Evolutionary conservation across 1,139 yeast species (phyloP), one percentile per base, ranked within the genome.

Genomic region (Pichia sp.): DNA sequence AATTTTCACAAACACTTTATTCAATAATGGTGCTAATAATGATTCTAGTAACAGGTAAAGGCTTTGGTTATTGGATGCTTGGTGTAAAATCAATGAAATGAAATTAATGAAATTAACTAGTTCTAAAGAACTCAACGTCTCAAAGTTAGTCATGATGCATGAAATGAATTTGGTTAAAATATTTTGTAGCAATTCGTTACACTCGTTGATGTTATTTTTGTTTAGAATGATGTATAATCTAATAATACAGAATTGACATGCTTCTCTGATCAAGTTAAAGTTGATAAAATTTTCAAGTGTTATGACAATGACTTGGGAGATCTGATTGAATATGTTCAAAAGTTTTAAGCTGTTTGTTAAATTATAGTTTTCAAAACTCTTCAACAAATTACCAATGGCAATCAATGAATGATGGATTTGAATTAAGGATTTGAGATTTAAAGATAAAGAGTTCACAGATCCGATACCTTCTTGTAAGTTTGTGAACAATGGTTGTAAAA

Each of bases 301-400:
- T 29, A 88, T 90, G 33, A 86, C 64, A 10, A 87, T 86, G 33
- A 85, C 95, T 60, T 86, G 88, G 0, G 95, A 58, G 34, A 62
- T 54, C 46, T 63, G 67, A 41, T 60, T 56, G n/a, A 63, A 46
- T 16, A 60, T 48, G 16, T 51, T 46, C 29, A 50, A 53, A 55
- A 53, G 63, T 23, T 34, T 34, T 10, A 31, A 31, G 10, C 33
- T 31, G 49, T 58, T 66, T 3, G 26, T n/a, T 51, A 54, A 56
- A 40, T 55, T 55, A 40, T 51, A 49, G 28, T 54, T 56, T 33
- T 51, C 51, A 55, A 85, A 81, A 2, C 97, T 97, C 58, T 92
- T 76, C 3, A 90, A 85, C 57, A 90, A 74, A 0, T 96, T 86
- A 35, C 97, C 97, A 44, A 92, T 77, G 0, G 97, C 92, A 79